Evolutionary conservation across 2,329 filamentous ascomycete genomes (phyloP).

Genomic region (Trichothecium sympodiale): DNA sequence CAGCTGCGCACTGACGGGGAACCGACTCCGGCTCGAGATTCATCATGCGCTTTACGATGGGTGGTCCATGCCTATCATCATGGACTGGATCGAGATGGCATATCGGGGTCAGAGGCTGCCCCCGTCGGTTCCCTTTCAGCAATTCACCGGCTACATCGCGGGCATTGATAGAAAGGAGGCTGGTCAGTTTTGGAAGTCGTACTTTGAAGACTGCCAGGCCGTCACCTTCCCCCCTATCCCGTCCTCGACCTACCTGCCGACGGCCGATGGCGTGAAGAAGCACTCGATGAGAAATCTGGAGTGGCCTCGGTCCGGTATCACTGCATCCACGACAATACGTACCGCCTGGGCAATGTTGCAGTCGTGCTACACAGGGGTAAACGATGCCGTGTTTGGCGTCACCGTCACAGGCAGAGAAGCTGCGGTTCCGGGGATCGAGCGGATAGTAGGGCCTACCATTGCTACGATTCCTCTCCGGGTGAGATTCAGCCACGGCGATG

Average conservation of each 20-base stretch:
- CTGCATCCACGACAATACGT: constrained; percentile 10
- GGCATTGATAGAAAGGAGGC: too few species aligned
- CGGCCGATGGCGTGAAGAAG: background rate
- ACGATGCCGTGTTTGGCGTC: constrained; percentile 16
- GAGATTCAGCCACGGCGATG: constrained; percentile 13
- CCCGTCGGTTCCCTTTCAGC: too few species aligned
- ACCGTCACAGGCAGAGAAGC: constrained; percentile 13
- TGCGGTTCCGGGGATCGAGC: constrained; percentile 11
- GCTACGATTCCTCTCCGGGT: constrained; percentile 13
- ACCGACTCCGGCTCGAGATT: too few species aligned
- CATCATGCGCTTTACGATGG: constrained; percentile 11
- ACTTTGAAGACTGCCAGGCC: constrained; percentile 4
- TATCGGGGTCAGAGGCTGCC: too few species aligned
- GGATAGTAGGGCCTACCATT: constrained; percentile 14
- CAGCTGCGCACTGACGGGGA: too few species aligned
- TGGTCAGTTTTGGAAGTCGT: constrained; percentile 5
- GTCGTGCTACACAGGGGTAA: constrained; percentile 8
- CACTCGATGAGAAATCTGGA: background rate
- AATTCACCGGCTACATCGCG: too few species aligned
- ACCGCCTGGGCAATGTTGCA: constrained; percentile 17
- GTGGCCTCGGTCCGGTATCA: constrained; percentile 6
- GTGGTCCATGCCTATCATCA: constrained; percentile 1
- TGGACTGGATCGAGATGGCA: background rate
- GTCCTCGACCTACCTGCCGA: too few species aligned
- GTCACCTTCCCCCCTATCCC: constrained; percentile 4